Percentiles rank a stretch among this genome's conserved stretches.
Conservation (phyloP, 257 asterid species). For the Lycium ferocissimum region DNA sequence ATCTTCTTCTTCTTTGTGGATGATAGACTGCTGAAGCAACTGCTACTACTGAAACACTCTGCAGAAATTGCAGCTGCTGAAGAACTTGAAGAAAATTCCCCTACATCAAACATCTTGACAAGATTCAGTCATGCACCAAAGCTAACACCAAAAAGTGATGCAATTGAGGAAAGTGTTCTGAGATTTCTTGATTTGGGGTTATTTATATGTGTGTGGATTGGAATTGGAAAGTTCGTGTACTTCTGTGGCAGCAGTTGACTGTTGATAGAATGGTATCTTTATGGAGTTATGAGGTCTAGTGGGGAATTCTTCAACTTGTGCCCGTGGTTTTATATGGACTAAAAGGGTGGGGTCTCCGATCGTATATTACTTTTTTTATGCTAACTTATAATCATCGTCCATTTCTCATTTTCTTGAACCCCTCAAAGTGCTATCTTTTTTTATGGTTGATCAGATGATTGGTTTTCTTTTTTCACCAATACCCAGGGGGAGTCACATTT, state of each 20-base stretch:
- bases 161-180: not conserved
- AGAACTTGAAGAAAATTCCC: constrained; percentile 33
- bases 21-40: not conserved
- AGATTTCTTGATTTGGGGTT: not conserved
- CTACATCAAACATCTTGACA: constrained; percentile 35
- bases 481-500: not conserved
- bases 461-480: not conserved
- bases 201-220: not conserved
- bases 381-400: not conserved
- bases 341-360: not conserved
- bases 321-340: not conserved
- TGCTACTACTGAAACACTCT: constrained; percentile 30
- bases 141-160: not conserved
- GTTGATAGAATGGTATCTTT: constrained; percentile 11
- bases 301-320: not conserved
- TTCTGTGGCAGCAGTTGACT: constrained; percentile 5
- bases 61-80: constrained; percentile 33
- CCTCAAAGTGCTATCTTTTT: not conserved
- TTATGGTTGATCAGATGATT: not conserved
- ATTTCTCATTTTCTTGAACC: not conserved
- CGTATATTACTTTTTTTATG: not conserved
- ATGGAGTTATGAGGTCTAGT: not conserved
- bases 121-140: not conserved
- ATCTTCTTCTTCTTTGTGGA: constrained; percentile 39
- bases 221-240: not conserved